Base-by-base conservation (phyloP, 2,329 filamentous ascomycete species). In the Ilyonectria mors-panacis region DNA sequence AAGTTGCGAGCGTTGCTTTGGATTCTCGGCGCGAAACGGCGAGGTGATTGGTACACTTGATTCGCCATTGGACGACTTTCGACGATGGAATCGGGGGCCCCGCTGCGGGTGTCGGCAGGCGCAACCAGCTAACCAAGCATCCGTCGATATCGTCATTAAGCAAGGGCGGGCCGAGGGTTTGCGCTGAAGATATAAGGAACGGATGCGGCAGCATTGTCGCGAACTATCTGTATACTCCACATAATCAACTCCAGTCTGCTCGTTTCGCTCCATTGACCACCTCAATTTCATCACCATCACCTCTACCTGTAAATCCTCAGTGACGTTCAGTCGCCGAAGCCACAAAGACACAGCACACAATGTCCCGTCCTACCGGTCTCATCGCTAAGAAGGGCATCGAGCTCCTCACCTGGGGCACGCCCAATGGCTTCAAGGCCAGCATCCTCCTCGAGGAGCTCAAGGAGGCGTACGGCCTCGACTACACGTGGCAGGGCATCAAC, bases 401-500 rank as follows among this genome's bases (percentile, higher is more conserved):
- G 81, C 85, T 91, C 66, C 81, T 92, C 35, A 92, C 89, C 0
- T 87, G 83, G 69, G 82, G 80, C 50, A 87, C 86, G 1, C 85
- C 86, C 55, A 88, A 88, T 62, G 86, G 86, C 66, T 81, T 83
- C 80, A 92, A 92, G 76, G 84, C 82, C 35, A 86, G 84, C 64
- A 88, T 92, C 69, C 74, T 92, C 21, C 85, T 92, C 44, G 90
- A 92, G 76, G 90, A 92, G 80, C 81, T 92, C 56, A 90, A 89
- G 73, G 89, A 85, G n/a, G 86, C 87, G 13, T 92, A 92, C 68
- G 88, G 88, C 59, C 82, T 84, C 64, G 82, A 87, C 15, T 92
- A 91, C 79, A 86, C 86, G 5, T 86, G 79, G 73, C 89, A 92
- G 72, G 73, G 76, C 63, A 84, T 92, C 77, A 84, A 91, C 79